Base-by-base conservation (phyloP, 768 basidiomycete species). In the Russula olivacea region DNA sequence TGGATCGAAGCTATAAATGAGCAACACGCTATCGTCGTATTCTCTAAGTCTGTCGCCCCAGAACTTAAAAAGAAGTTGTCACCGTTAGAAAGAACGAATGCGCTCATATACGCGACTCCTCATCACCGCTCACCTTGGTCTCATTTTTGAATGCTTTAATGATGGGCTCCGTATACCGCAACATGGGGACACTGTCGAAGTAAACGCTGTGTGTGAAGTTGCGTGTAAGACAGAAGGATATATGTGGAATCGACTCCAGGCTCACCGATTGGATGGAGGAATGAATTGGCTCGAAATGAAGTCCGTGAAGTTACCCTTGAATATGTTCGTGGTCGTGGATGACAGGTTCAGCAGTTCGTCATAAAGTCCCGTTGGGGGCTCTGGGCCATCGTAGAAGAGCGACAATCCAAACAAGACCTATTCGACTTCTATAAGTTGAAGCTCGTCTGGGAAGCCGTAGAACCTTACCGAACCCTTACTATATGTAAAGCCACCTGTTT, bases 361-460 rank as follows among this genome's bases (percentile, higher is more conserved):
- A 60, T 81, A 83, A 9, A 80, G 74, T 36, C 78, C 79, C 0
- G 68, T 49, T 0, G 80, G 81, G 1, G 76, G 76, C 0, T 64
- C 74, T 14, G 83, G 83, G 0, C 68, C 81, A 66, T 86, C 80
- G 66, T 86, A 85, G 71, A 85, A 86, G 19, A 85, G 51, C 4
- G 45, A 28, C 15, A 60, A 9, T 19, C 41, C 52, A 40, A 63
- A 41, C 23, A 14, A 17, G 36, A 53, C 47, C 65, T 63, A 9
- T 45, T 21, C 2, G 15, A 14, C 30, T 1, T 32, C 12, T 77
- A 21, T 76, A 79, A 4, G 30, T 60, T 41, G 61, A 45, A 61
- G 10, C 38, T 14, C 21, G 12, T 10, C 59, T 54, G 43, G 25
- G 43, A 40, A 66, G 71, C 79, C 81, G 81, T 83, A 32, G 19